A percentile compares a stretch with the other conserved stretches of the same genome.
Evolutionary conservation across 2,329 filamentous ascomycete species (phyloP).

Genomic region (Thielaviopsis musarum): DNA sequence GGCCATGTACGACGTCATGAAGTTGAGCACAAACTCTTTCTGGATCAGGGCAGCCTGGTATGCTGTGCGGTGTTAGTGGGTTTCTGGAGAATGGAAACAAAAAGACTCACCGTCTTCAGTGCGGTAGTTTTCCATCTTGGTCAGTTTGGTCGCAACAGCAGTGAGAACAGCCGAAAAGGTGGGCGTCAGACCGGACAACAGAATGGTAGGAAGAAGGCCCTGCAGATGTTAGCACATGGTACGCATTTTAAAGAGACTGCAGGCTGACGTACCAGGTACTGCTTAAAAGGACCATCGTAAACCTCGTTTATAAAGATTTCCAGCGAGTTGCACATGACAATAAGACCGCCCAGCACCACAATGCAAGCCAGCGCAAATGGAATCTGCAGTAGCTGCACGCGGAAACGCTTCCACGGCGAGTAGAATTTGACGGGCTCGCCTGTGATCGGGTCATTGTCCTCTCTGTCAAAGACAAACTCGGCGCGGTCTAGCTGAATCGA

Average conservation of each 20-base stretch:
- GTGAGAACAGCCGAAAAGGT: constrained; percentile 63
- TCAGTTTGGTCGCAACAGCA: constrained; percentile 58
- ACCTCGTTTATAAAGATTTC: constrained; percentile 94
- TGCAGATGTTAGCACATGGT: constrained; percentile 20
- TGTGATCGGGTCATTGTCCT: constrained; percentile 62
- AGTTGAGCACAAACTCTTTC: constrained; percentile 92
- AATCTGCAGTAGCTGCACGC: constrained; percentile 63
- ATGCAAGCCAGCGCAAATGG: constrained; percentile 69
- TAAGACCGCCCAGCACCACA: constrained; percentile 59
- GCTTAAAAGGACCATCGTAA: constrained; percentile 77
- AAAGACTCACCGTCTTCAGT: constrained; percentile 47
- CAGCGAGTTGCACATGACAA: constrained; percentile 74
- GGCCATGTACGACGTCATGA: constrained; percentile 86
- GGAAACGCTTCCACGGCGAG: constrained; percentile 55
- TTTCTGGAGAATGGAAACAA: neutral
- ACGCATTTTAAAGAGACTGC: neutral
- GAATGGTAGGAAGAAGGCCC: constrained; percentile 75
- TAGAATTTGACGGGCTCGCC: constrained; percentile 65
- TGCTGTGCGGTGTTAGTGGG: constrained; percentile 23
- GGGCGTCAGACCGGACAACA: constrained; percentile 70
- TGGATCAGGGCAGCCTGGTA: constrained; percentile 72
- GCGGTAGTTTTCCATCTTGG: constrained; percentile 79
- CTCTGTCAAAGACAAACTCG: constrained; percentile 65
- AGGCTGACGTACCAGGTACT: constrained; percentile 47
- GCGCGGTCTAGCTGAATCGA: constrained; percentile 60